Conservation (phyloP, 352 stramenopile genomes). For the Globisporangium irregulare region DNA sequence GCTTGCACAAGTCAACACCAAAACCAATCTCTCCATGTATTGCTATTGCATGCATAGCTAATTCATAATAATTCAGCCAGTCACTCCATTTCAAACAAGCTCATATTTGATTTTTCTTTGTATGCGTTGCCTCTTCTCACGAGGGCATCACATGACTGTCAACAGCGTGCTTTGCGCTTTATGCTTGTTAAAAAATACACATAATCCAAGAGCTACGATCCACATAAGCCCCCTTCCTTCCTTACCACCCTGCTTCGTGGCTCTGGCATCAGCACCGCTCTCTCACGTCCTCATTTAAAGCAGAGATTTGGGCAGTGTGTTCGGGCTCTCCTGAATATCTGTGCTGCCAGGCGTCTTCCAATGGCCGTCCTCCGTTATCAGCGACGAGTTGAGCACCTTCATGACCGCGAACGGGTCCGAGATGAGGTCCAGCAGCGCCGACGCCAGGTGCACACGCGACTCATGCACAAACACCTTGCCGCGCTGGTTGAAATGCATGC, state of each 20-base stretch:
- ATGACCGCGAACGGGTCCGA: constrained; percentile 32
- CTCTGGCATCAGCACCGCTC: neutral
- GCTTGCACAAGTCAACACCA: constrained; percentile 41
- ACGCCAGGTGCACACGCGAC: constrained; percentile 43
- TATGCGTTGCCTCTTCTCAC: neutral
- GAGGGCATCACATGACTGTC: neutral
- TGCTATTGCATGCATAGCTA: neutral
- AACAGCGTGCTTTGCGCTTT: too few relatives aligned
- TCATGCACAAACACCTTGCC: constrained; percentile 28
- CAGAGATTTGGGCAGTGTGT: constrained; percentile 20
- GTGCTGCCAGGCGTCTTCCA: constrained; percentile 31
- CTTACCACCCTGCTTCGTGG: neutral
- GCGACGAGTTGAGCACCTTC: constrained; percentile 27
- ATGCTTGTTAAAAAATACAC: neutral
- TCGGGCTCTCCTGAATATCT: constrained; percentile 11
- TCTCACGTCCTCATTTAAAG: neutral
- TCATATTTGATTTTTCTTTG: neutral
- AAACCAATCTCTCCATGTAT: neutral
- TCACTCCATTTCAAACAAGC: neutral
- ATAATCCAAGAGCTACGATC: neutral
- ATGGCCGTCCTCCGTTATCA: constrained; percentile 36
- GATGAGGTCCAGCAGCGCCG: constrained; percentile 37
- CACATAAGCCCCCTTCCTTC: neutral
- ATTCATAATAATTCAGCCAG: neutral
- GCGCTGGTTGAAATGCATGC: constrained; percentile 33